Conservation (phyloP, 2,329 filamentous ascomycete species). For the Pseudocercospora crystallina region DNA sequence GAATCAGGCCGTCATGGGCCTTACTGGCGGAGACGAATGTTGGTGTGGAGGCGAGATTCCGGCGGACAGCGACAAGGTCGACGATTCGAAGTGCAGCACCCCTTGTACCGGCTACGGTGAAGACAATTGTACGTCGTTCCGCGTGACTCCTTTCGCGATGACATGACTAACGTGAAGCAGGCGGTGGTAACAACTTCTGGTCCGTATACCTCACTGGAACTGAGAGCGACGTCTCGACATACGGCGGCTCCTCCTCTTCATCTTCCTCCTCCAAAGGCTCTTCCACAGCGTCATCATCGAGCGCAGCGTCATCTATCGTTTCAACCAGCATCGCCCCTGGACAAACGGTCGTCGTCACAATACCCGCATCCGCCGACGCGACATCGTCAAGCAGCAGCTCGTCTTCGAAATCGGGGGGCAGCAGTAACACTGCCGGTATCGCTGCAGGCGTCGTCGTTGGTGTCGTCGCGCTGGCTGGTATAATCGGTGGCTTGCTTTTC, state of each 20-base stretch:
- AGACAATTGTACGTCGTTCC: conserved; percentile 4
- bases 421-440: conserved; percentile 74
- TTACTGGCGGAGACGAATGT: conserved; percentile 66
- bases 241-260: conserved; percentile 25
- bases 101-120: conserved; percentile 49
- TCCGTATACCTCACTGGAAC: conserved; percentile 51
- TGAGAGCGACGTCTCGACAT: conserved; percentile 10
- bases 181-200: conserved; percentile 57
- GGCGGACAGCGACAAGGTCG: conserved; percentile 54
- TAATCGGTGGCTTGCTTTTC: conserved; percentile 70
- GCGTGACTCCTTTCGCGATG: background rate
- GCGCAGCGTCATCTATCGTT: conserved; percentile 26
- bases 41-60: conserved; percentile 73
- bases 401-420: conserved; percentile 33
- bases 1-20: conserved; percentile 59
- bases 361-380: conserved; percentile 33
- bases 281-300: conserved; percentile 18
- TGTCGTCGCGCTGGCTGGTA: conserved; percentile 66
- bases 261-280: conserved; percentile 15
- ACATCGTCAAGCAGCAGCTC: conserved; percentile 48
- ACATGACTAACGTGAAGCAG: conserved; percentile 38
- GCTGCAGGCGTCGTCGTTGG: conserved; percentile 86
- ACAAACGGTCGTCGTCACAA: conserved; percentile 38
- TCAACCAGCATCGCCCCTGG: conserved; percentile 34
- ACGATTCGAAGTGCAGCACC: conserved; percentile 62